Conservation (phyloP, 352 stramenopile species). For the Globisporangium megalacanthum region DNA sequence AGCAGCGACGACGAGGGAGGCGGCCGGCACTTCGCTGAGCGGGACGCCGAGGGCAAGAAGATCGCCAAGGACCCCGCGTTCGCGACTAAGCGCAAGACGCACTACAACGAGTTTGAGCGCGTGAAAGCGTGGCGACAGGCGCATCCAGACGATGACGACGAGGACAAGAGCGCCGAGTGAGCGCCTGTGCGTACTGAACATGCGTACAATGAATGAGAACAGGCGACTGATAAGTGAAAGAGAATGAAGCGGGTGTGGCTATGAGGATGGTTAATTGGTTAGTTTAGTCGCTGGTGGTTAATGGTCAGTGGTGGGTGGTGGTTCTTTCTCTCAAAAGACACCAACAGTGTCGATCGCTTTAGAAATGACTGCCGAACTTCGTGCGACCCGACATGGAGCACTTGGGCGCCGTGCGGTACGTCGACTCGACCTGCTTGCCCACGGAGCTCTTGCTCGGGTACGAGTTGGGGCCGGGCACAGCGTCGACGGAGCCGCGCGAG, state of each 20-base stretch:
- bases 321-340: too few species aligned
- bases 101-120: constrained; percentile 83
- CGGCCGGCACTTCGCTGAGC: constrained; percentile 22
- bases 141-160: constrained; percentile 20
- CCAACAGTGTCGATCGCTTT: too few species aligned
- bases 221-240: too few species aligned
- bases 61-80: constrained; percentile 63
- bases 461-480: constrained; percentile 31
- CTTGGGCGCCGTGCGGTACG: constrained; percentile 55
- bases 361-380: constrained; percentile 76
- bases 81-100: constrained; percentile 63
- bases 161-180: constrained; percentile 5
- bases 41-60: constrained; percentile 59
- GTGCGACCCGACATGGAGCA: constrained; percentile 73
- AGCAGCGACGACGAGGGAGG: constrained; percentile 44
- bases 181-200: too few species aligned
- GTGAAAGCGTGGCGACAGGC: constrained; percentile 64
- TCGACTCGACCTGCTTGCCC: constrained; percentile 60
- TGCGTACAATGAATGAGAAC: too few species aligned
- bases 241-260: constrained; percentile 2
- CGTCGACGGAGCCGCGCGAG: constrained; percentile 19
- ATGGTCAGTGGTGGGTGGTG: too few species aligned
- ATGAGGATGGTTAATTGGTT: too few species aligned
- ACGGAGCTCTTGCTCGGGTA: constrained; percentile 62
- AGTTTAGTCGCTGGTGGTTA: too few species aligned